Conservation (phyloP, 768 basidiomycete genomes). For the Serpula lacrymans region DNA sequence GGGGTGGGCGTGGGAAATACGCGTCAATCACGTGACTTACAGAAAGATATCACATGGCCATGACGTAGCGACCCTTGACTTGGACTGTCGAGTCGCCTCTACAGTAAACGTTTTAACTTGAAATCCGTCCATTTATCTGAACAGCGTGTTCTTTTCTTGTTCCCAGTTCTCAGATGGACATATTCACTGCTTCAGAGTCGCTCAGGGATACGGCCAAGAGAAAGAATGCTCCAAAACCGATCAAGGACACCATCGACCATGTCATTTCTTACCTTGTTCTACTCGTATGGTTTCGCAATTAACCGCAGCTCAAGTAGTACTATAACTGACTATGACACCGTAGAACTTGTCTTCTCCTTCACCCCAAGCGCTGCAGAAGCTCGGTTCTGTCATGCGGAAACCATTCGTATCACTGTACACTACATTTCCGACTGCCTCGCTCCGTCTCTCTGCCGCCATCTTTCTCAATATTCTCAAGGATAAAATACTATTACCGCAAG, state of each 20-base stretch:
- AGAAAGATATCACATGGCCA: too few relatives aligned
- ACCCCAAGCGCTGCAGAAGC: slow-evolving; percentile 31
- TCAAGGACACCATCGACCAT: slow-evolving; percentile 35
- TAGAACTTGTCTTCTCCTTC: slow-evolving; percentile 41
- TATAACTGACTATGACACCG: not conserved
- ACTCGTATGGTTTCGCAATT: slow-evolving; percentile 38
- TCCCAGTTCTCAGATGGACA: too few relatives aligned
- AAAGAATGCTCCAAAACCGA: slow-evolving; percentile 22
- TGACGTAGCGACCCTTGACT: too few relatives aligned
- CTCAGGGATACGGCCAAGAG: slow-evolving; percentile 30
- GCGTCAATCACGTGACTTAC: too few relatives aligned
- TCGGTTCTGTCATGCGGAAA: slow-evolving; percentile 39
- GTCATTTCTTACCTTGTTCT: slow-evolving; percentile 40
- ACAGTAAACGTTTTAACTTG: too few relatives aligned
- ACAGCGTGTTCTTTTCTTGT: too few relatives aligned
- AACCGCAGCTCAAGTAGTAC: not conserved
- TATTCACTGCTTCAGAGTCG: slow-evolving; percentile 25
- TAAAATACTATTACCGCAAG: slow-evolving; percentile 32
- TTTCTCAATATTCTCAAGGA: slow-evolving; percentile 37
- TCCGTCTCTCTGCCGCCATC: slow-evolving; percentile 40
- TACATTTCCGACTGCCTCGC: slow-evolving; percentile 32
- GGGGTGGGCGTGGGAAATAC: too few relatives aligned
- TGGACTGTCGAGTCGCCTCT: too few relatives aligned
- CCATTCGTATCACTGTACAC: slow-evolving; percentile 44
- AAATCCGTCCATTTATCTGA: too few relatives aligned